Percentiles rank a stretch among this genome's conserved stretches.
These are phyloP conservation scores for Neurospora sp. DNA, from an alignment of 495 filamentous ascomycete genomes.

Conservation along the genomic window DNA sequence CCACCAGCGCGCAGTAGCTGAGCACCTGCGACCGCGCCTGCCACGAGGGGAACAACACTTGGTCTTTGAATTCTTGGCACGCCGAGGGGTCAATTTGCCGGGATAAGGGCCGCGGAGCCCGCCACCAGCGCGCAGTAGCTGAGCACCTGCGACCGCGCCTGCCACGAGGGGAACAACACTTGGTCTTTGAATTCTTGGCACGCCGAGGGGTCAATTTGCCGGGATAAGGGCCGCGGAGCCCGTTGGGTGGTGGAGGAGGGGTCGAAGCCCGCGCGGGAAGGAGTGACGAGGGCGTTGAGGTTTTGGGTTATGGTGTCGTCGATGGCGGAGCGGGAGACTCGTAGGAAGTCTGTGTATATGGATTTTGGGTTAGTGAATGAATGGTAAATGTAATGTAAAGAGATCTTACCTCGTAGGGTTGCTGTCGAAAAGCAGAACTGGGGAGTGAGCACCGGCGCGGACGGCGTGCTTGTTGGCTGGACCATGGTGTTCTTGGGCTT, in stretches of 20 bases:
- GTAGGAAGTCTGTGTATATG: conserved; percentile 68
- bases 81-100: conserved; percentile 45
- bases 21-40: conserved; percentile 75
- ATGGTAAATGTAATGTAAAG: background rate
- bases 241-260: conserved; percentile 58
- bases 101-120: conserved; percentile 42
- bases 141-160: conserved; percentile 71
- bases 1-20: conserved; percentile 77
- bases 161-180: conserved; percentile 84
- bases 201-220: conserved; percentile 44
- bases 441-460: conserved; percentile 59
- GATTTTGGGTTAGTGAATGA: background rate
- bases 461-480: conserved; percentile 29
- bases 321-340: conserved; percentile 70
- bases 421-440: conserved; percentile 90
- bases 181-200: conserved; percentile 68
- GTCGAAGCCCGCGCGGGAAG: conserved; percentile 61
- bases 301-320: conserved; percentile 93
- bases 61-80: conserved; percentile 65
- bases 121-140: conserved; percentile 87
- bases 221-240: conserved; percentile 41
- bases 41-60: conserved; percentile 84
- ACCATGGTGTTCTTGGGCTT: conserved; percentile 44
- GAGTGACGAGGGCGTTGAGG: conserved; percentile 80
- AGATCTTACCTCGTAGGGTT: conserved; percentile 60